These are phyloP conservation scores for Phallus indusiatus DNA, from an alignment of 768 basidiomycete genomes.

Conservation along the genomic window DNA sequence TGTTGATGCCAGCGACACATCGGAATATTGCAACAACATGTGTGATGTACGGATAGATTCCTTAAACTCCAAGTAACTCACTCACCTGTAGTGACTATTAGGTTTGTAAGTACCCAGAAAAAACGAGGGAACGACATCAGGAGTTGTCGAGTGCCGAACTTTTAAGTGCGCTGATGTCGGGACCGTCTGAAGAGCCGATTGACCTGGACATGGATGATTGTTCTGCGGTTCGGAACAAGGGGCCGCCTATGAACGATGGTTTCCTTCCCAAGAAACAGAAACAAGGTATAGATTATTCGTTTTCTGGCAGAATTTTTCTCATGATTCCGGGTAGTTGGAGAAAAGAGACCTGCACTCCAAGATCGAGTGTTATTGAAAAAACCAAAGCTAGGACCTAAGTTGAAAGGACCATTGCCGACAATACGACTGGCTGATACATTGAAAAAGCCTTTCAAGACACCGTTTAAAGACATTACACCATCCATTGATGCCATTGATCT, in stretches of 20 bases:
- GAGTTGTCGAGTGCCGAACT: constrained; percentile 38
- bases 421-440: constrained; percentile 15
- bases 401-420: neutral
- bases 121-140: constrained; percentile 37
- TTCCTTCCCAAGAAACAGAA: neutral
- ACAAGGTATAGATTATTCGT: neutral
- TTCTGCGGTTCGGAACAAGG: neutral
- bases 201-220: constrained; percentile 22
- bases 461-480: constrained; percentile 26
- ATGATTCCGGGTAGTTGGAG: neutral
- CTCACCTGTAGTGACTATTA: constrained; percentile 18
- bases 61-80: neutral
- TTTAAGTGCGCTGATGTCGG: constrained; percentile 16
- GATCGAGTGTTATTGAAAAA: neutral
- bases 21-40: constrained; percentile 60
- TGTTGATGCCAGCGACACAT: constrained; percentile 42
- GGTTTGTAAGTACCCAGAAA: constrained; percentile 76
- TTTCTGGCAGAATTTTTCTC: neutral
- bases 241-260: neutral
- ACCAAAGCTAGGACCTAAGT: neutral
- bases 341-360: neutral
- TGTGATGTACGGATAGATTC: constrained; percentile 53
- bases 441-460: constrained; percentile 42
- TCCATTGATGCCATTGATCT: constrained; percentile 20
- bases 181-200: constrained; percentile 10